A percentile compares a stretch with the other conserved stretches of the same genome.
Conservation (phyloP, 257 asterid genomes). For the Galeopsis tetrahit region DNA sequence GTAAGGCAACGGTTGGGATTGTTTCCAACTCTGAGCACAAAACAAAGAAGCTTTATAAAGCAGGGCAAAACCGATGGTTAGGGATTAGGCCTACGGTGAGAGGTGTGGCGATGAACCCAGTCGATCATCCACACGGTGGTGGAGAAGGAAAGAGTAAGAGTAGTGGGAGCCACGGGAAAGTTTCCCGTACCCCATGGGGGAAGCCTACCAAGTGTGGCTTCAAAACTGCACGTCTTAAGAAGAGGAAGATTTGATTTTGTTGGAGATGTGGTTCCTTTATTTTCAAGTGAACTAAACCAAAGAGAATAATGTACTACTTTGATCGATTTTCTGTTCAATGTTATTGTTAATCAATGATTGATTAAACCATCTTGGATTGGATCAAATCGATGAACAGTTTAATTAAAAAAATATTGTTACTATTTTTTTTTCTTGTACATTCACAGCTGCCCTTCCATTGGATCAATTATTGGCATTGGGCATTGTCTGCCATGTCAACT, state of each 20-base stretch:
- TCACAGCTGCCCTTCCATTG: too few relatives aligned
- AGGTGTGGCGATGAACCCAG: constrained; percentile 94
- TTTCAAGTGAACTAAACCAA: constrained; percentile 7
- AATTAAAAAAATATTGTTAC: too few relatives aligned
- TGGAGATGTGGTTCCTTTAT: background rate
- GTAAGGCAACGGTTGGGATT: constrained; percentile 69
- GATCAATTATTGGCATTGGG: too few relatives aligned
- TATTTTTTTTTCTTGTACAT: too few relatives aligned
- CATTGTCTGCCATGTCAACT: too few relatives aligned
- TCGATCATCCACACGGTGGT: constrained; percentile 92
- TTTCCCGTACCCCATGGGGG: constrained; percentile 80
- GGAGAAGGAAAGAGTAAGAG: constrained; percentile 97
- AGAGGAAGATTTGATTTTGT: constrained; percentile 46
- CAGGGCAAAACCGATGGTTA: constrained; percentile 81
- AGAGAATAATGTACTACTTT: constrained; percentile 4
- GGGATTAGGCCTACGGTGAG: constrained; percentile 81
- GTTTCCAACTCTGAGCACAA: constrained; percentile 65
- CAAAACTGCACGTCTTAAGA: constrained; percentile 76
- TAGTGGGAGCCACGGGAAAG: constrained; percentile 70
- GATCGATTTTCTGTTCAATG: background rate
- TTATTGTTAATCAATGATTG: background rate
- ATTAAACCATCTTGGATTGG: background rate
- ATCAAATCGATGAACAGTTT: too few relatives aligned
- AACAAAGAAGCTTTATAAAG: constrained; percentile 75
- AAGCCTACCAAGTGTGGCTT: constrained; percentile 88